phyloP scores from a whole-genome alignment of 805 yeast species.

The Candida boidinii region DNA sequence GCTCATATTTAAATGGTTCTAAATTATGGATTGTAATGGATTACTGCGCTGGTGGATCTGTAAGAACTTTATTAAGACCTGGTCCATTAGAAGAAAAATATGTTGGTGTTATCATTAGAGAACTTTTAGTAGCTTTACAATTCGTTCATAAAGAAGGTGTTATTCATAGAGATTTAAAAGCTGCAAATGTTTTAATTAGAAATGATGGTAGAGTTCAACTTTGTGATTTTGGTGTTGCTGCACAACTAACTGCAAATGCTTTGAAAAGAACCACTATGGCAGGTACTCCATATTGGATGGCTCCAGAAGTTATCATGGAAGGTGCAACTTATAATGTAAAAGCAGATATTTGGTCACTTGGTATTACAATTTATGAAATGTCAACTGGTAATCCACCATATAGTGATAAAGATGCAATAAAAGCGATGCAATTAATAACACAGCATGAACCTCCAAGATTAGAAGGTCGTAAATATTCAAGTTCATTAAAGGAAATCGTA shows the following conservation, averaged over 20 bases:
- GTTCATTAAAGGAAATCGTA: conserved; percentile 73
- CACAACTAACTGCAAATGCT: conserved; percentile 69
- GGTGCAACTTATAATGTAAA: conserved; percentile 80
- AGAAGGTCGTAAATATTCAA: conserved; percentile 80
- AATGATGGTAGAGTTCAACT: conserved; percentile 85
- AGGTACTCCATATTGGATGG: conserved; percentile 98
- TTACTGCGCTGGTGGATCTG: conserved; percentile 93
- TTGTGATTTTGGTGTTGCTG: conserved; percentile 98
- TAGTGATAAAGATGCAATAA: conserved; percentile 86
- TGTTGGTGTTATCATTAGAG: conserved; percentile 79
- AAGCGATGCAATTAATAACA: conserved; percentile 92
- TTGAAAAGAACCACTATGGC: conserved; percentile 90
- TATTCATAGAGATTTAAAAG: conserved; percentile 93
- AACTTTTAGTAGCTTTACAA: conserved; percentile 65
- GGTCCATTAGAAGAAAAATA: conserved; percentile 83
- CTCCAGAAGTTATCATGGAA: conserved; percentile 94
- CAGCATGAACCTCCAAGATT: conserved; percentile 90
- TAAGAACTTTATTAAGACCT: conserved; percentile 75
- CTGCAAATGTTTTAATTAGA: conserved; percentile 81
- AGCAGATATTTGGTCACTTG: conserved; percentile 97
- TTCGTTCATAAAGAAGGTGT: conserved; percentile 85
- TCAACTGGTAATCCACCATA: conserved; percentile 98
- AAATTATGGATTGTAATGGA: conserved; percentile 88
- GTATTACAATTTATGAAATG: conserved; percentile 88
- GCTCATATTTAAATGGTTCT: conserved; percentile 61